Conservation (phyloP, 2,329 filamentous ascomycete genomes). For the Alternaria alternata region DNA sequence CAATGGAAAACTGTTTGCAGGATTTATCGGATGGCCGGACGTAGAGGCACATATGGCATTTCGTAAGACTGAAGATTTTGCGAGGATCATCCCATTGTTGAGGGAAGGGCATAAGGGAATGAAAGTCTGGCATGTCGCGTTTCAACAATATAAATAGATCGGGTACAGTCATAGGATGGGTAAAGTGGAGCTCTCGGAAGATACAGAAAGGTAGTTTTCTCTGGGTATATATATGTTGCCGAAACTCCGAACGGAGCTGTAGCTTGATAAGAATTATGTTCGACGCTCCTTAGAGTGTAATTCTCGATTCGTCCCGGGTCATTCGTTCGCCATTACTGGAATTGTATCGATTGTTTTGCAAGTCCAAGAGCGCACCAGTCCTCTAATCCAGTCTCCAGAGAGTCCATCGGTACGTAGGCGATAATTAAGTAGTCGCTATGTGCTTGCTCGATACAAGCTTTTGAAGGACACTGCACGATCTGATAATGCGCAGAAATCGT, state of each 20-base stretch:
- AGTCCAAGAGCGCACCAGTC: not conserved
- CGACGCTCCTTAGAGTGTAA: not conserved
- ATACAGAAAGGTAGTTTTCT: not conserved
- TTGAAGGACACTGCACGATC: not conserved
- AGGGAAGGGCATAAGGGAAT: constrained; percentile 53
- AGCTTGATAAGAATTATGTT: not conserved
- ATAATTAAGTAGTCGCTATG: constrained; percentile 4
- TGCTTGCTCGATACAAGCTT: not conserved
- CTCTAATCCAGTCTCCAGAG: not conserved
- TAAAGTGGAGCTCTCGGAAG: not conserved
- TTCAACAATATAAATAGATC: constrained; percentile 19
- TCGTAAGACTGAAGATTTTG: constrained; percentile 57
- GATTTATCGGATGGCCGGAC: constrained; percentile 62
- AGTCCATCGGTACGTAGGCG: not conserved
- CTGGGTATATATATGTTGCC: not conserved
- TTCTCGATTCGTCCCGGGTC: not conserved
- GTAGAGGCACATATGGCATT: constrained; percentile 60
- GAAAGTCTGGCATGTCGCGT: constrained; percentile 51
- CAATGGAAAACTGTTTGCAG: constrained; percentile 51
- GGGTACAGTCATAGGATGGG: not conserved
- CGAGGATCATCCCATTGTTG: constrained; percentile 52
- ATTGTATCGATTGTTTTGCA: not conserved
- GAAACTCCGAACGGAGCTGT: not conserved
- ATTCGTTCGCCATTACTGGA: not conserved
- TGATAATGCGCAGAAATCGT: not conserved